Evolutionary conservation across 805 yeast species (phyloP), one percentile per base, ranked within the genome.

Genomic region (Brettanomyces bruxellensis): DNA sequence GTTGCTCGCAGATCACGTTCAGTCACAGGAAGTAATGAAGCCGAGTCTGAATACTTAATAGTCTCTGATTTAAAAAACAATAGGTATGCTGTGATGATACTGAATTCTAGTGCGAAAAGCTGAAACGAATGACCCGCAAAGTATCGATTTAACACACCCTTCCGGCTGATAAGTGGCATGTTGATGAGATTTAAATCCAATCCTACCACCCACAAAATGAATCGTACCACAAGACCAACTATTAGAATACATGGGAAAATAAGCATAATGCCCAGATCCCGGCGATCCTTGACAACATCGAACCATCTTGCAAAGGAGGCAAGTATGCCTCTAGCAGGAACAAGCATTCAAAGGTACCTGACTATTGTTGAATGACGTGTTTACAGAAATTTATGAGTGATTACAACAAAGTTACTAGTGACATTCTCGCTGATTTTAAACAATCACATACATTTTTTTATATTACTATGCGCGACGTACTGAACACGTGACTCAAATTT

Each of bases 101-200:
- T 23, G 40, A 55, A 55, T 8, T 46, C 25, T 1, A 41, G 8
- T 3, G 48, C 11, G 38, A 51, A 64, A 12, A 55, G 45, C 41
- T 62, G 60, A 47, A 64, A 64, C 14, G 62, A 56, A 35, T 56
- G 54, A 7, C 62, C 64, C 1, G 65, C 67, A 47, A 65, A 53
- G 4, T 52, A 35, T 4, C 25, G 44, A 43, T 65, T 65, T 6
- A 62, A 36, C 8, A 51, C 50, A 9, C 65, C 60, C n/a, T 42
- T 38, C 7, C 64, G 49, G 25, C 52, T 50, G 2, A 62, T 38
- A 3, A 63, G 25, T 5, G 53, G 43, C 18, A 51, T 46, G 7
- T 44, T 28, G n/a, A 42, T 32, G 1, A 51, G 47, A 1, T 51
- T 50, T 12, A 54, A 23, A 1, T 44, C 35, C 2, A 49, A 35